phyloP scores from a whole-genome alignment of 2,329 filamentous ascomycete species.

The Coniochaeta pulveracea region DNA sequence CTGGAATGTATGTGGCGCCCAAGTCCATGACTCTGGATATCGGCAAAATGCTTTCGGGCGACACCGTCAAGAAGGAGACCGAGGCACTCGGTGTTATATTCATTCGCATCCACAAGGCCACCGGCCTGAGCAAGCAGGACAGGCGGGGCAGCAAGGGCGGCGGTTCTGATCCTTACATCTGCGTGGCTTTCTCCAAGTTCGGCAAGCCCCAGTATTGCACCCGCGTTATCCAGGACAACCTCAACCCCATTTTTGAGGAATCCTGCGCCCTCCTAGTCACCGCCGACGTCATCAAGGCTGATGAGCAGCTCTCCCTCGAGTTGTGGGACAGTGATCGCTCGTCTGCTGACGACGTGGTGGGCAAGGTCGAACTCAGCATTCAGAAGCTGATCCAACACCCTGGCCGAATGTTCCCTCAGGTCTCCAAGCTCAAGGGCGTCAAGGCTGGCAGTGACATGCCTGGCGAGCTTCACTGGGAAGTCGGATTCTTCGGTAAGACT shows the following conservation, averaged over 20 bases:
- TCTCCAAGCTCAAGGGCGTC: conserved; percentile 72
- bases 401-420: conserved; percentile 82
- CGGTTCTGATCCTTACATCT: conserved; percentile 92
- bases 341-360: conserved; percentile 88
- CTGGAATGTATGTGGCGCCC: conserved; percentile 85
- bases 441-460: conserved; percentile 83
- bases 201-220: conserved; percentile 97
- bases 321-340: conserved; percentile 93
- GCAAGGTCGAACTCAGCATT: conserved; percentile 87
- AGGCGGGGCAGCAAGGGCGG: conserved; percentile 69
- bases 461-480: conserved; percentile 89
- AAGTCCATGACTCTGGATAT: conserved; percentile 91
- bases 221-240: conserved; percentile 84
- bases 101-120: conserved; percentile 80
- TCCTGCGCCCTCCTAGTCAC: conserved; percentile 77
- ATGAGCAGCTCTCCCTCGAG: conserved; percentile 87
- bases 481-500: conserved; percentile 89
- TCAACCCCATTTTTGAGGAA: conserved; percentile 90
- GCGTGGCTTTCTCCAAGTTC: conserved; percentile 89
- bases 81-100: conserved; percentile 82
- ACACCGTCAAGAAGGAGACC: conserved; percentile 84
- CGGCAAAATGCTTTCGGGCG: conserved; percentile 80
- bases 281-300: conserved; percentile 79
- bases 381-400: conserved; percentile 93
- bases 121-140: conserved; percentile 86